These are phyloP conservation scores for Mycothermus thermophilus DNA, from an alignment of 495 filamentous ascomycete species.

Conservation along the genomic window DNA sequence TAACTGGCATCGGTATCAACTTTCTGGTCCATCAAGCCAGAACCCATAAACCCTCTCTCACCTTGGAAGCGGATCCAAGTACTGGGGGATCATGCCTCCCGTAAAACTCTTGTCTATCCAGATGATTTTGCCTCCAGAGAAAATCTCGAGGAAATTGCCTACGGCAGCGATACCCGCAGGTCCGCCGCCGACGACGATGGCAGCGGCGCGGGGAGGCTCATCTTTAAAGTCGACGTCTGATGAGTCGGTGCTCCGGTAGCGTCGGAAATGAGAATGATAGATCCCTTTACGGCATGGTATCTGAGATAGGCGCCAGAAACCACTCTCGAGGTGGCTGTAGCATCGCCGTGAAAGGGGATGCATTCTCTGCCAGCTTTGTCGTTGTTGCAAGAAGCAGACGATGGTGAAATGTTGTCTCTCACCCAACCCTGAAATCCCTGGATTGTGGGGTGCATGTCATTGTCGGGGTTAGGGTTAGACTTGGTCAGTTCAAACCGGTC, in stretches of 20 bases:
- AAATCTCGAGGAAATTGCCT: slow-evolving; percentile 11
- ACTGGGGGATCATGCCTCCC: slow-evolving; percentile 7
- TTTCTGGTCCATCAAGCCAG: not conserved
- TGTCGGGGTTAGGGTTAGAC: no score
- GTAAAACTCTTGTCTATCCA: slow-evolving; percentile 13
- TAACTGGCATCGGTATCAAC: slow-evolving; percentile 6
- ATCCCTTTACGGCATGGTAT: no score
- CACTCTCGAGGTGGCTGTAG: slow-evolving; percentile 1
- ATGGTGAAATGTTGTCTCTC: no score
- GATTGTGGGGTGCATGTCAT: no score
- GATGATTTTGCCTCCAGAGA: slow-evolving; percentile 8
- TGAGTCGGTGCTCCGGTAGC: no score
- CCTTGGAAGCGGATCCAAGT: slow-evolving; percentile 11
- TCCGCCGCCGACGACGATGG: slow-evolving; percentile 14
- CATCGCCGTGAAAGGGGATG: slow-evolving; percentile 1
- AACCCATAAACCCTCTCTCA: slow-evolving; percentile 1
- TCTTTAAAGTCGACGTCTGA: no score
- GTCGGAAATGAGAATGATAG: no score
- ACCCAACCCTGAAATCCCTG: no score
- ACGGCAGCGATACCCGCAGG: slow-evolving; percentile 17
- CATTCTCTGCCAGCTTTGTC: not conserved
- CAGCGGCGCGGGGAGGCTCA: slow-evolving; percentile 3
- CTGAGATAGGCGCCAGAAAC: not conserved
- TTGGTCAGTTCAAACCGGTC: no score
- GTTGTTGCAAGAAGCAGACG: no score